Base-by-base conservation (phyloP, 768 basidiomycete genomes). In the Russula sp. region DNA sequence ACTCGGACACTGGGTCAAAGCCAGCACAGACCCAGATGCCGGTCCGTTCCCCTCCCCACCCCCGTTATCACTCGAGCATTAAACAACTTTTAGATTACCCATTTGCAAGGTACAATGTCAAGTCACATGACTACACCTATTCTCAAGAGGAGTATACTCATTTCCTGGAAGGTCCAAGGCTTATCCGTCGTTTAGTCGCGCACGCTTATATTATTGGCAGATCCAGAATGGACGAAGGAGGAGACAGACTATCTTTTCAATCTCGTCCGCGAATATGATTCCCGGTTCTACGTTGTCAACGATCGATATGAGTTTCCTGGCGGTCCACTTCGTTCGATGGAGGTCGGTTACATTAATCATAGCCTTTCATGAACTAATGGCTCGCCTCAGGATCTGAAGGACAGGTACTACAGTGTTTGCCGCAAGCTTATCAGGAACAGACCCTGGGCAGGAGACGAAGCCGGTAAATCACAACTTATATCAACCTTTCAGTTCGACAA, bases 201-300 rank as follows among this genome's bases (percentile, higher is more conserved):
- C 61, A 18, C 22, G 29, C 54, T 54, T 22, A 32, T 22, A 14
- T 49, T 35, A 25, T 20, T 54, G 41, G 29, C 58, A 87, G 96
- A 95, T 68, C 76, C 75, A 10, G 87, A 87, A 62, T 98, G 97
- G 97, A 82, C 90, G 7, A 88, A 87, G 67, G 91, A 93, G 66
- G 94, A 98, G 73, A 98, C 97, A 0, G 89, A 93, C 70, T 93
- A 98, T 70, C 81, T 99, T 1, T 96, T 98, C 73, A 75, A 75
- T 3, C 73, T 96, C 9, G 85, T 88, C 9, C 79, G 81, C 53
- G 85, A 90, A 55, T 98, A 89, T 66, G 95, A 98, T 72, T 77
- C 84, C 11, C 82, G 96, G 47, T 98, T 95, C 83, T 87, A 90
- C 70, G 81, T 98, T 65, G 84, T 95, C 13, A 78, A 89, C 56